Conservation (phyloP, 768 basidiomycete species). For the Lactarius pseudohatsudake region DNA sequence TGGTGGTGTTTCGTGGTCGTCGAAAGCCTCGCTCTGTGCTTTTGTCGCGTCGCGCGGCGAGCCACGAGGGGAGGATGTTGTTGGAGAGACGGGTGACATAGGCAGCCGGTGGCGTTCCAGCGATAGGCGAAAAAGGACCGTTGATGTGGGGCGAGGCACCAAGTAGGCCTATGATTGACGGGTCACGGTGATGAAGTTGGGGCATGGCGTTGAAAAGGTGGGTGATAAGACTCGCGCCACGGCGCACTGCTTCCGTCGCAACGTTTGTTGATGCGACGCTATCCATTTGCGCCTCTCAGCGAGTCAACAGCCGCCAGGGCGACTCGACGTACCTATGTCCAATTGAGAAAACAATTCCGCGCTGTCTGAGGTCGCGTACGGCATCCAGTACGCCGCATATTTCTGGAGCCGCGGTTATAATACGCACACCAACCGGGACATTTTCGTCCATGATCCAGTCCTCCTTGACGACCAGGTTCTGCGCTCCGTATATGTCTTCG, state of each 20-base stretch:
- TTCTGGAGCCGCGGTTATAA: slow-evolving; percentile 88
- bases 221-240: slow-evolving; percentile 83
- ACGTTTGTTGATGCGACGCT: slow-evolving; percentile 75
- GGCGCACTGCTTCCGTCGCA: slow-evolving; percentile 66
- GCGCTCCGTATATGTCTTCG: slow-evolving; percentile 69
- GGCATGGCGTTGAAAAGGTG: slow-evolving; percentile 96
- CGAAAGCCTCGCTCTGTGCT: slow-evolving; percentile 51
- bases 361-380: slow-evolving; percentile 54
- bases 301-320: not conserved
- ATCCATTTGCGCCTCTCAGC: slow-evolving; percentile 16
- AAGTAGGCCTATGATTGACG: slow-evolving; percentile 85
- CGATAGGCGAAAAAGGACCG: slow-evolving; percentile 40
- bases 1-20: slow-evolving; percentile 57
- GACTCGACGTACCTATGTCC: slow-evolving; percentile 69
- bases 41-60: slow-evolving; percentile 28
- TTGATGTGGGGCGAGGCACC: slow-evolving; percentile 70
- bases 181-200: slow-evolving; percentile 85
- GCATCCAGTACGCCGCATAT: slow-evolving; percentile 77
- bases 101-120: slow-evolving; percentile 32
- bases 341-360: slow-evolving; percentile 79
- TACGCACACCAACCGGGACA: slow-evolving; percentile 56
- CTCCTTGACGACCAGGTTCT: slow-evolving; percentile 60
- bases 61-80: slow-evolving; percentile 19
- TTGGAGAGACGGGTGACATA: slow-evolving; percentile 25
- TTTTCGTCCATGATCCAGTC: slow-evolving; percentile 62